A percentile compares a stretch with the other conserved stretches of the same genome.
These are phyloP conservation scores for Tylopilus orsonianus DNA, from an alignment of 1,284 basidiomycete genomes.

Conservation along the genomic window DNA sequence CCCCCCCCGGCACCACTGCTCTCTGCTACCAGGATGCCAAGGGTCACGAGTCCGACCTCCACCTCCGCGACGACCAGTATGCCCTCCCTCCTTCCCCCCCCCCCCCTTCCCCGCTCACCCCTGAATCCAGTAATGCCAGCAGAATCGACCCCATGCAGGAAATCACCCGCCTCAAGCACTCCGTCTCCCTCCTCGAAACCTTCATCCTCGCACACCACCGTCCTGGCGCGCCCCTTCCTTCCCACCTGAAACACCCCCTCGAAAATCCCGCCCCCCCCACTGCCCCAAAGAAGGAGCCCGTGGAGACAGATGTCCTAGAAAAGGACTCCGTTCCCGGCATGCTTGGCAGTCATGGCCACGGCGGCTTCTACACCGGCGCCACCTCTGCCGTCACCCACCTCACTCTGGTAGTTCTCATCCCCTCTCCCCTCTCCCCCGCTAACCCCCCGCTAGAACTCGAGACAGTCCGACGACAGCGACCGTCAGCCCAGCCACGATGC, in stretches of 20 bases:
- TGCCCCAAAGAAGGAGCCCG: slow-evolving; percentile 52
- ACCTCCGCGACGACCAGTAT: slow-evolving; percentile 58
- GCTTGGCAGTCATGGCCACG: slow-evolving; percentile 59
- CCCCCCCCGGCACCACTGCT: slow-evolving; percentile 61
- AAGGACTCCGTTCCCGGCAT: slow-evolving; percentile 59
- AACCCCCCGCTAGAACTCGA: slow-evolving; percentile 38
- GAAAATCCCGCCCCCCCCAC: slow-evolving; percentile 35
- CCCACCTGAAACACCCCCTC: slow-evolving; percentile 35
- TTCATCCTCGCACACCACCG: slow-evolving; percentile 59
- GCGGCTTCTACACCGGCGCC: slow-evolving; percentile 71
- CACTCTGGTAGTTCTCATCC: slow-evolving; percentile 46
- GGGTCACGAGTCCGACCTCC: slow-evolving; percentile 49
- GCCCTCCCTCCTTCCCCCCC: slow-evolving; percentile 24
- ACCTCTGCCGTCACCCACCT: slow-evolving; percentile 70
- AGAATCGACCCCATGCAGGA: slow-evolving; percentile 71
- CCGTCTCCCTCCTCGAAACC: slow-evolving; percentile 68
- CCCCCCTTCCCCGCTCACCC: slow-evolving; percentile 11
- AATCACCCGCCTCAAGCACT: slow-evolving; percentile 70
- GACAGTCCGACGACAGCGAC: slow-evolving; percentile 53
- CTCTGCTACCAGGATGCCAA: slow-evolving; percentile 73
- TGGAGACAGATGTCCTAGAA: slow-evolving; percentile 47
- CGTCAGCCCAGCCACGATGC: slow-evolving; percentile 48
- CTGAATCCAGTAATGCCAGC: slow-evolving; percentile 41
- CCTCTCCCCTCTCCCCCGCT: slow-evolving; percentile 12
- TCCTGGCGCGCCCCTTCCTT: slow-evolving; percentile 18